Evolutionary conservation across 1,284 basidiomycete species (phyloP).

Genomic region (Pyrrhoderma lamaoense): DNA sequence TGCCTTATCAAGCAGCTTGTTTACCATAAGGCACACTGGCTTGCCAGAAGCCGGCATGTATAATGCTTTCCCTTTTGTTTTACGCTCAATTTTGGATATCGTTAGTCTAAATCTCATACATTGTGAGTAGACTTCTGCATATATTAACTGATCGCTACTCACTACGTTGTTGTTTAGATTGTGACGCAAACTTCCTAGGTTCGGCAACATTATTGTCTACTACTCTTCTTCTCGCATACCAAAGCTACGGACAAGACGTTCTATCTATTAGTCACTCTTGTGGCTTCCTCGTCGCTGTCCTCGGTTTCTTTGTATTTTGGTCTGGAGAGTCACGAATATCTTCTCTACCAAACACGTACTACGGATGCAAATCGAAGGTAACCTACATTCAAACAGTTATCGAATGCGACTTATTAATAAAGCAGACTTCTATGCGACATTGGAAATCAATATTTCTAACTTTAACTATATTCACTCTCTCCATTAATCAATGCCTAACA

Average conservation of each 20-base stretch:
- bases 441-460: too few relatives aligned
- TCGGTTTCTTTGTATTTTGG: conserved; percentile 9
- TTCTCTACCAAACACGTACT: too few relatives aligned
- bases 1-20: conserved; percentile 7
- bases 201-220: conserved; percentile 6
- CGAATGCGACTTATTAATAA: too few relatives aligned
- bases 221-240: conserved; percentile 6
- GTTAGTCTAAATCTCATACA: conserved; percentile 6
- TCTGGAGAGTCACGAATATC: not conserved
- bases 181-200: conserved; percentile 7
- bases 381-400: too few relatives aligned
- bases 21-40: conserved; percentile 15
- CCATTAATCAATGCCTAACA: too few relatives aligned
- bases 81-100: conserved; percentile 10
- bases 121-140: not conserved
- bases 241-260: not conserved
- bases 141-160: not conserved
- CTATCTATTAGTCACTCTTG: conserved; percentile 6
- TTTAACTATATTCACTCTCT: too few relatives aligned
- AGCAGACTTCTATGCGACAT: too few relatives aligned
- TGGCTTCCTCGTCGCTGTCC: conserved; percentile 1
- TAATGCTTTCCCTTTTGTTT: not conserved
- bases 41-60: conserved; percentile 13
- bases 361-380: too few relatives aligned
- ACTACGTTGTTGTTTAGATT: not conserved